A percentile compares a stretch with the other conserved stretches of the same genome.
phyloP scores from a whole-genome alignment of 2,329 filamentous ascomycete genomes.

The Exophiala calicioides region DNA sequence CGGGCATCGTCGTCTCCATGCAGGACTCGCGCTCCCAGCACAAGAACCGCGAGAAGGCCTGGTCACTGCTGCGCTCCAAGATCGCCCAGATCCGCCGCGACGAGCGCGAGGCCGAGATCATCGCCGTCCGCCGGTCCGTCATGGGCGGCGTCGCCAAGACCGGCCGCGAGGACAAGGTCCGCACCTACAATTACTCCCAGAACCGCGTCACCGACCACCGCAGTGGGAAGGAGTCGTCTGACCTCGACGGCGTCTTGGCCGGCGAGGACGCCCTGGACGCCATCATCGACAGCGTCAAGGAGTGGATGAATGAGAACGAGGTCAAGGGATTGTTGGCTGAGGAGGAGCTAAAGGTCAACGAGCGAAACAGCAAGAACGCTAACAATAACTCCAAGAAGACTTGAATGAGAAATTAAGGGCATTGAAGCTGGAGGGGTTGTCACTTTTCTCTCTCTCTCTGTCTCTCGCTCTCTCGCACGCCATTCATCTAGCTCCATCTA shows the following conservation, averaged over 20 bases:
- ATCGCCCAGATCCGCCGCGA: constrained; percentile 79
- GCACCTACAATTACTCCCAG: constrained; percentile 82
- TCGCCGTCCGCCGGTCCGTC: constrained; percentile 72
- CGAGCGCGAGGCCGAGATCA: constrained; percentile 77
- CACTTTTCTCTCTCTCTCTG: not conserved
- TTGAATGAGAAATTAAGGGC: constrained; percentile 10
- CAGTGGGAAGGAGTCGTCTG: constrained; percentile 75
- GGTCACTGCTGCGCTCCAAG: constrained; percentile 78
- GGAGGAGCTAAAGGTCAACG: constrained; percentile 52
- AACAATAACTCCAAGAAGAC: constrained; percentile 14
- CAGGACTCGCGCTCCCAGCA: constrained; percentile 91
- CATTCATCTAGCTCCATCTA: no score
- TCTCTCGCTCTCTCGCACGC: no score
- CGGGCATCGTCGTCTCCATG: constrained; percentile 82
- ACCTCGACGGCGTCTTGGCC: constrained; percentile 75
- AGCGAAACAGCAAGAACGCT: constrained; percentile 4
- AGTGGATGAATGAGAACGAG: constrained; percentile 74
- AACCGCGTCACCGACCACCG: constrained; percentile 88
- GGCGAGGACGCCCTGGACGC: constrained; percentile 72
- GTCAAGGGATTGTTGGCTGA: constrained; percentile 69
- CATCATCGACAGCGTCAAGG: constrained; percentile 74
- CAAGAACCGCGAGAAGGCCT: constrained; percentile 83
- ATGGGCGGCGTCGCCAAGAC: constrained; percentile 75
- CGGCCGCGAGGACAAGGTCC: constrained; percentile 88
- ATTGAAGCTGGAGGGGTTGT: constrained; percentile 1